Conservation (phyloP, 2,329 filamentous ascomycete genomes). For the Pyrenochaeta sp. region DNA sequence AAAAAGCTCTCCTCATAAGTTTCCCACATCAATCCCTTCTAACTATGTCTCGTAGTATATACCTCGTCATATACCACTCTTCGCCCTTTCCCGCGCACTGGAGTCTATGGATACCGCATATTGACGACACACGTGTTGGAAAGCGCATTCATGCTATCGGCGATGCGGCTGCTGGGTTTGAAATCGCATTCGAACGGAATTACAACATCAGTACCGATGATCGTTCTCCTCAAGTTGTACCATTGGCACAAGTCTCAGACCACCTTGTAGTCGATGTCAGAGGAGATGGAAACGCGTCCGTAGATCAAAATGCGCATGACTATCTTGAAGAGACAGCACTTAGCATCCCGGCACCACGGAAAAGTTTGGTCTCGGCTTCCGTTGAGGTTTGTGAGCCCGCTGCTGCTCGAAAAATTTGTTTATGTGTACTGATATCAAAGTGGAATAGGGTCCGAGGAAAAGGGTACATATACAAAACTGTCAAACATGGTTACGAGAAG, state of each 20-base stretch:
- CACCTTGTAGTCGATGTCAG: constrained; percentile 17
- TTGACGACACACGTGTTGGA: constrained; percentile 14
- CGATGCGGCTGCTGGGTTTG: constrained; percentile 26
- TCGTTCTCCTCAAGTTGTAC: constrained; percentile 13
- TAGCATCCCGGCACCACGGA: constrained; percentile 22
- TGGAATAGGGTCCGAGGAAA: too few relatives aligned
- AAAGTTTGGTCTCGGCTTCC: constrained; percentile 22
- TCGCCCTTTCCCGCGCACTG: constrained; percentile 37
- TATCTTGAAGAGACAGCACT: constrained; percentile 28
- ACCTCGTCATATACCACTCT: constrained; percentile 28
- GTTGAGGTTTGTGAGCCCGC: neutral
- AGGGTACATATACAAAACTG: too few relatives aligned
- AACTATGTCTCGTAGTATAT: constrained; percentile 23
- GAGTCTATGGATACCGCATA: constrained; percentile 29
- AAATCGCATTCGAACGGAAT: constrained; percentile 25
- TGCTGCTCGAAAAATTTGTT: too few relatives aligned
- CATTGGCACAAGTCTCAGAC: constrained; percentile 14
- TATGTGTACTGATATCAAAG: too few relatives aligned
- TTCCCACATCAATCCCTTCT: neutral
- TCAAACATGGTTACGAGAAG: too few relatives aligned
- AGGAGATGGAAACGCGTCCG: constrained; percentile 3
- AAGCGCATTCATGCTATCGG: constrained; percentile 32
- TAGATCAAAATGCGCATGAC: constrained; percentile 15
- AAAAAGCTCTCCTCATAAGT: too few relatives aligned
- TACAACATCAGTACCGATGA: constrained; percentile 17